These are phyloP conservation scores for Verticillium albo-atrum DNA, from an alignment of 2,329 filamentous ascomycete species.

Conservation along the genomic window DNA sequence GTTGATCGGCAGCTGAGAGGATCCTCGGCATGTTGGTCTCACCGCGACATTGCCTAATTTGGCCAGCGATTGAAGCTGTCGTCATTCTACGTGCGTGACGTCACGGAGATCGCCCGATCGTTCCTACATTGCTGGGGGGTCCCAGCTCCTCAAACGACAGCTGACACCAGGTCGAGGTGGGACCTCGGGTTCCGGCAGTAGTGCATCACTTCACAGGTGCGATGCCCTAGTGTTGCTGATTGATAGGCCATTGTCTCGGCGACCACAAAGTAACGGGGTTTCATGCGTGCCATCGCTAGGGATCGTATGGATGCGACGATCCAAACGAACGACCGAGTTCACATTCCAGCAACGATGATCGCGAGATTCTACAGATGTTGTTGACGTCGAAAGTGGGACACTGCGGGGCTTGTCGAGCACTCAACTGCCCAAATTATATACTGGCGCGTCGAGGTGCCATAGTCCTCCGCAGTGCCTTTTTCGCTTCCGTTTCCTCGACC, in stretches of 20 bases:
- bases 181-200: not conserved
- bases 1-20: not conserved
- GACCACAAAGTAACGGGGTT: too few relatives aligned
- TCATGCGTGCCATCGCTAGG: not conserved
- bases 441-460: slow-evolving; percentile 77
- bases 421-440: slow-evolving; percentile 46
- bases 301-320: not conserved
- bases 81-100: not conserved
- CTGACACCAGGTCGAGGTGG: not conserved
- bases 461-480: slow-evolving; percentile 70
- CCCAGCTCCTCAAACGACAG: not conserved
- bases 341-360: not conserved
- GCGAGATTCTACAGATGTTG: not conserved
- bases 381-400: too few relatives aligned
- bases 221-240: not conserved
- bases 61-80: not conserved
- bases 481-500: slow-evolving; percentile 69
- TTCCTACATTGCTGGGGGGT: not conserved
- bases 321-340: not conserved
- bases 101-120: not conserved
- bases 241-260: not conserved
- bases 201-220: too few relatives aligned
- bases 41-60: not conserved
- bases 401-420: too few relatives aligned
- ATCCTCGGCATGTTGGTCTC: not conserved